These are phyloP conservation scores for Pyricularia sp. DNA, from an alignment of 2,329 filamentous ascomycete genomes.

Conservation along the genomic window DNA sequence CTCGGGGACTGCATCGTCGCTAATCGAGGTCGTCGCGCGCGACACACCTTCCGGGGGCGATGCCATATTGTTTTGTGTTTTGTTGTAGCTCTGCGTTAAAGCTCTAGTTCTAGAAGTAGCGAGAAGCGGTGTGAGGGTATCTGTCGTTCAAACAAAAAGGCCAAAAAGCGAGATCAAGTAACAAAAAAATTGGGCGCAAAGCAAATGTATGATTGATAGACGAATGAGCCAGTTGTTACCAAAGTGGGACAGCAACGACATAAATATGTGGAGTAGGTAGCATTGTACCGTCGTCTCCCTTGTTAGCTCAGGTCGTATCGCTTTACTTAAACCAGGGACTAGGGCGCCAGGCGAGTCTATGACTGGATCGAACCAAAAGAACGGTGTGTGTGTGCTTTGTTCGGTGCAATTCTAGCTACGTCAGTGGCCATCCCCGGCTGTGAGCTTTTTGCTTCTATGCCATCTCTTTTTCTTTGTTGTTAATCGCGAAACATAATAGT, in stretches of 20 bases:
- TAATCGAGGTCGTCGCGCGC: constrained; percentile 20
- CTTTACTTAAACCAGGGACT: not conserved
- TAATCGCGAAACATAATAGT: not conserved
- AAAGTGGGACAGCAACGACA: not conserved
- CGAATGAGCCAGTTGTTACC: not conserved
- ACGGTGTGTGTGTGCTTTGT: not conserved
- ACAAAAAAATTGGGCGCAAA: not conserved
- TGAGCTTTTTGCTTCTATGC: not conserved
- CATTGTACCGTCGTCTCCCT: not conserved
- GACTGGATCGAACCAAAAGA: not conserved
- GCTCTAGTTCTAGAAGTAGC: not conserved
- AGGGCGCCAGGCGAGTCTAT: not conserved
- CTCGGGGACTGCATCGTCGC: constrained; percentile 45
- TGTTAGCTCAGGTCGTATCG: not conserved
- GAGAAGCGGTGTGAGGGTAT: not conserved
- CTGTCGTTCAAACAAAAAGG: not conserved
- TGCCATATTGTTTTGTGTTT: not conserved
- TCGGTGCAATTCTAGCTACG: not conserved
- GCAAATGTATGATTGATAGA: not conserved
- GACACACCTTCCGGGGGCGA: not conserved
- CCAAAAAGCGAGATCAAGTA: not conserved
- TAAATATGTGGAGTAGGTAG: not conserved
- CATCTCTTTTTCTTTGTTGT: not conserved
- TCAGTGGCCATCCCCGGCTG: not conserved
- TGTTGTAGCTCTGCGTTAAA: not conserved